phyloP scores from a whole-genome alignment of 2,329 filamentous ascomycete genomes.

The Clonostachys rhizophaga region DNA sequence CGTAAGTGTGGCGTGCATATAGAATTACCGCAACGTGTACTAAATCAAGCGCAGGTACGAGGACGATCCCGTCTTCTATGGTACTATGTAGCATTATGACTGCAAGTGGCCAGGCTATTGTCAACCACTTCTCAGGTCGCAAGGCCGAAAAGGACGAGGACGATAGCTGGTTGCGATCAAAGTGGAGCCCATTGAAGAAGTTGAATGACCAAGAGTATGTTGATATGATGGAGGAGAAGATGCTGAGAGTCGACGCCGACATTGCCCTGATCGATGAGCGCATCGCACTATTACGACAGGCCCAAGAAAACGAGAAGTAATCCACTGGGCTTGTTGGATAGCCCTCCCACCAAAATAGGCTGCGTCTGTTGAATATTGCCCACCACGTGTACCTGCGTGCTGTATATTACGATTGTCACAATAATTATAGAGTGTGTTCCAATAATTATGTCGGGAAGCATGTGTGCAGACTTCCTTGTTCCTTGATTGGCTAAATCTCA shows the following conservation, averaged over 20 bases:
- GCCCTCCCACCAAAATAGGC: no score
- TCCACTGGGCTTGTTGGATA: no score
- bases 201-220: slow-evolving; percentile 72
- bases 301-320: neutral
- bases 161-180: slow-evolving; percentile 45
- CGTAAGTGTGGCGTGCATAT: neutral
- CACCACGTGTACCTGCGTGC: no score
- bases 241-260: slow-evolving; percentile 68
- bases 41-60: neutral
- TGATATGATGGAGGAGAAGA: slow-evolving; percentile 64
- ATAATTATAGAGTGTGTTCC: no score
- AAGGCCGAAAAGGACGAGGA: slow-evolving; percentile 34
- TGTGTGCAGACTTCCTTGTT: no score
- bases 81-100: slow-evolving; percentile 40
- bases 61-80: slow-evolving; percentile 17
- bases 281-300: slow-evolving; percentile 40
- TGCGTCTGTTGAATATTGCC: no score
- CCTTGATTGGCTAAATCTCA: no score
- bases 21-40: no score
- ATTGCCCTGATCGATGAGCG: slow-evolving; percentile 76
- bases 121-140: slow-evolving; percentile 19
- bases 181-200: slow-evolving; percentile 67
- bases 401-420: no score
- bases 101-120: slow-evolving; percentile 29
- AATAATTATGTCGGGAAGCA: no score